Conservation (phyloP, 768 basidiomycete genomes). For the Porphyrellus cyaneotinctus region DNA sequence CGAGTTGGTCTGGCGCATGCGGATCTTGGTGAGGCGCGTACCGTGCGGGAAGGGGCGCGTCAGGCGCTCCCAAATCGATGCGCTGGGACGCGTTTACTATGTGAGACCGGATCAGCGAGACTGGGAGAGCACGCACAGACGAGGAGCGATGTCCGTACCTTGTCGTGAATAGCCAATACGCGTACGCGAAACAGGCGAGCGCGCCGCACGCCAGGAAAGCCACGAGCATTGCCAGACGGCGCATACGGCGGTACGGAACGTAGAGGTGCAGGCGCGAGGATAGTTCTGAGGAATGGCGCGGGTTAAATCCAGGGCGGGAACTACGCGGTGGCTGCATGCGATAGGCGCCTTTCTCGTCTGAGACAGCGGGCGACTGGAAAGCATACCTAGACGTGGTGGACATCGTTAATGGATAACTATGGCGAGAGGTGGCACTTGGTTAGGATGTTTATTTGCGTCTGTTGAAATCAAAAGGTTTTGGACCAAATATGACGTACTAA, state of each 20-base stretch:
- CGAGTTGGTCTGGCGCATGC: not conserved
- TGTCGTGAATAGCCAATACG: constrained; percentile 61
- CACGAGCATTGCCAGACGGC: constrained; percentile 41
- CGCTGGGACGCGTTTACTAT: constrained; percentile 20
- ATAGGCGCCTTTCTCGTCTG: constrained; percentile 62
- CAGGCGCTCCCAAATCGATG: constrained; percentile 1
- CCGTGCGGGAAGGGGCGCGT: not conserved
- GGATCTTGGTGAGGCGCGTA: not conserved
- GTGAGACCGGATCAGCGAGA: constrained; percentile 17
- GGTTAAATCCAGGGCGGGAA: constrained; percentile 20
- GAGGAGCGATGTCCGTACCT: constrained; percentile 45
- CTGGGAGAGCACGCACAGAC: constrained; percentile 13
- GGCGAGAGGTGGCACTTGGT: not conserved
- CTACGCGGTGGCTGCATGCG: constrained; percentile 50
- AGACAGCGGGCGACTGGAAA: constrained; percentile 56
- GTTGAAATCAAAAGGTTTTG: constrained; percentile 12
- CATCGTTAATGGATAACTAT: not conserved
- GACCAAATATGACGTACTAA: too few species aligned
- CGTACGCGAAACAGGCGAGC: constrained; percentile 51
- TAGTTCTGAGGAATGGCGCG: constrained; percentile 13
- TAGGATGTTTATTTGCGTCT: constrained; percentile 11
- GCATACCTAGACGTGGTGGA: constrained; percentile 15
- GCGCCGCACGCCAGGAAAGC: constrained; percentile 45
- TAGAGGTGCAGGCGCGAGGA: constrained; percentile 3
- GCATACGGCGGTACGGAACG: constrained; percentile 26